Evolutionary conservation across 1,139 yeast genomes (phyloP), one percentile per base, ranked within the genome.

Genomic region (Diutina pseudorugosa): DNA sequence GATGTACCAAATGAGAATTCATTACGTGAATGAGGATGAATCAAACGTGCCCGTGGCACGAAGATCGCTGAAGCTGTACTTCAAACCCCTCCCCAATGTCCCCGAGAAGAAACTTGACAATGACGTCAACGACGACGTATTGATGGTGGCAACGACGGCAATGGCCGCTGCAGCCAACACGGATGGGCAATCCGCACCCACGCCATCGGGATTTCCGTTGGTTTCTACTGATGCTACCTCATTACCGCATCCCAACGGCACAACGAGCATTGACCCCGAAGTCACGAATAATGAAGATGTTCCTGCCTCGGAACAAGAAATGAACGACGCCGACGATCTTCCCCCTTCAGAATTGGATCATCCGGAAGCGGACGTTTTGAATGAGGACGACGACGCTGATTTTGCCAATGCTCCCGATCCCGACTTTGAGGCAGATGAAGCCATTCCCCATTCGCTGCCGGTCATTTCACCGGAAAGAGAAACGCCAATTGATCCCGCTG

Each of bases 1-100:
- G 45, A 87, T 89, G 87, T 77, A 76, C 55, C 70, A 71, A 48
- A 78, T 84, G 52, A 77, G 97, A 54, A 68, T 73, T 53, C 72
- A 71, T 54, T 83, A 82, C 61, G 68, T 85, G 53, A 75, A 72
- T 1, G 80, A 73, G 53, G 78, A 74, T 56, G 74, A 69, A 53
- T 69, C 68, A 57, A 66, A 64, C n/a, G 47, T 43, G 4, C 47
- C 47, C 19, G 47, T 43, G 33, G 47, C 47, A 14, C 19, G 47
- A n/a, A 21, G 47, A 16, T 43, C 47, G 11, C 47, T 43, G 47
- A 43, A 43, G 19, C 23, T 43, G 47, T 43, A 21, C 14, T 43
- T 21, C n/a, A 43, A 43, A 14, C 47, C 47, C 9, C 23, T 43
- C 12, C 19, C 47, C 14, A 25, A 25, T 4, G 21, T 20, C 2